A percentile compares a stretch with the other conserved stretches of the same genome.
Evolutionary conservation across 169 alveolate genomes (phyloP).

Genomic region (Cryptosporidium ryanae): DNA sequence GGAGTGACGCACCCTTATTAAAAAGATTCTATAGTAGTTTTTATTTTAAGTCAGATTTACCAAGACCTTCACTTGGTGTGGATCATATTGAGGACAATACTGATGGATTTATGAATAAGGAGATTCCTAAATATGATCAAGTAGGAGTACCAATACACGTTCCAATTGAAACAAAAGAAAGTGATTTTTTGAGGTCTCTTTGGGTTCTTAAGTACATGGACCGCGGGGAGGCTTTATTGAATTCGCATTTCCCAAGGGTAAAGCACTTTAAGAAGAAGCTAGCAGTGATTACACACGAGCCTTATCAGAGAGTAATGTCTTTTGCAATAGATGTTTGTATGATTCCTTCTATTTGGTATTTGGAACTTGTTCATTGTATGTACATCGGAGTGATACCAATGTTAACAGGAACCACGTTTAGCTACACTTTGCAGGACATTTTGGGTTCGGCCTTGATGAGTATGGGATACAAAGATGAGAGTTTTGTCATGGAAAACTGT

Average conservation of each 20-base stretch:
- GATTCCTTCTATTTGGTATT: conserved; percentile 68
- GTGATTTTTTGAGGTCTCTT: neutral
- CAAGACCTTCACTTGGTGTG: too few relatives aligned
- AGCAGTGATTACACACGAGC: conserved; percentile 21
- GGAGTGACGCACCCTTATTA: too few relatives aligned
- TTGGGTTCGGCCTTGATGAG: conserved; percentile 59
- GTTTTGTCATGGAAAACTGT: conserved; percentile 39
- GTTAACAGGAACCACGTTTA: conserved; percentile 12
- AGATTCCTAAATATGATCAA: neutral
- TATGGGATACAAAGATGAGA: conserved; percentile 44
- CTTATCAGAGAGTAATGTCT: conserved; percentile 61
- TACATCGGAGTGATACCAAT: conserved; percentile 24
- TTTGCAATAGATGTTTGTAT: conserved; percentile 61
- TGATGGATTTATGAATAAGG: too few relatives aligned
- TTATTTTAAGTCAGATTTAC: too few relatives aligned
- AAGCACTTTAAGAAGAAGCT: conserved; percentile 12
- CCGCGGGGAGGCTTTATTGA: too few relatives aligned
- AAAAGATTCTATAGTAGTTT: too few relatives aligned
- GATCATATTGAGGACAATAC: too few relatives aligned
- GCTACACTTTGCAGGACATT: conserved; percentile 56
- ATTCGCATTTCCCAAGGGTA: neutral
- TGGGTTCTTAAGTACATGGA: neutral
- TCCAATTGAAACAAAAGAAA: conserved; percentile 8
- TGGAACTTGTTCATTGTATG: conserved; percentile 70
- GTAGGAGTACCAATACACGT: conserved; percentile 20